A percentile compares a stretch with the other conserved stretches of the same genome.
These are phyloP conservation scores for Nannochloropsis oceanica DNA, from an alignment of 108 stramenopile species.

Conservation along the genomic window DNA sequence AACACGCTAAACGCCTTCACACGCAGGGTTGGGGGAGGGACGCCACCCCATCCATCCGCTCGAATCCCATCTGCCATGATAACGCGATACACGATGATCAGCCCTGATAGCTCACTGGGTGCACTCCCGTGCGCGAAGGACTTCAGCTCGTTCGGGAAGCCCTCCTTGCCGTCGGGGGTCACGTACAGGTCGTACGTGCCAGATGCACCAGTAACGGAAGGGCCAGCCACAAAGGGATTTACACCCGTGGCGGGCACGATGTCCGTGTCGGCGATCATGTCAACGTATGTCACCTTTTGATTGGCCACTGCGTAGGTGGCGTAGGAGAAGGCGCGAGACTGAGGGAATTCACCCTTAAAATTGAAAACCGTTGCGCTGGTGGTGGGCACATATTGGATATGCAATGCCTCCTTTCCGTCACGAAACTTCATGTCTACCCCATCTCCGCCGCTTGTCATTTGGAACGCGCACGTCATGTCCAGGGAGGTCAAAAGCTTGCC, in stretches of 20 bases:
- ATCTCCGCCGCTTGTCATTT: background rate
- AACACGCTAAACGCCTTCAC: background rate
- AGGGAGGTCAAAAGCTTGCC: background rate
- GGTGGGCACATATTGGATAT: background rate
- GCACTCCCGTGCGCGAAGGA: background rate
- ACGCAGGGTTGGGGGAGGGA: background rate
- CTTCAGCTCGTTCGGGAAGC: background rate
- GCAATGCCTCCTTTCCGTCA: background rate
- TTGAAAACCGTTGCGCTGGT: background rate
- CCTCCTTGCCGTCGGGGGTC: background rate
- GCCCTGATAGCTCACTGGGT: background rate
- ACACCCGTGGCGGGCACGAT: background rate
- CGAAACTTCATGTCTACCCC: background rate
- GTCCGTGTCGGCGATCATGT: background rate
- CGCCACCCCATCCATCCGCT: background rate
- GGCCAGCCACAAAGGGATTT: background rate
- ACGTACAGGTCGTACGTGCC: background rate
- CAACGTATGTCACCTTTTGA: background rate
- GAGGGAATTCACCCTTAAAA: background rate
- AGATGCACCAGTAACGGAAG: background rate
- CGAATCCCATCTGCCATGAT: background rate
- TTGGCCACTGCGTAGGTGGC: background rate
- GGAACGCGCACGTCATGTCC: background rate
- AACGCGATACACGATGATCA: background rate
- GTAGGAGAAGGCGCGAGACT: background rate